Percentiles rank a stretch among this genome's conserved stretches.
phyloP scores from a whole-genome alignment of 345 rosid species.

The Linum tenue region DNA sequence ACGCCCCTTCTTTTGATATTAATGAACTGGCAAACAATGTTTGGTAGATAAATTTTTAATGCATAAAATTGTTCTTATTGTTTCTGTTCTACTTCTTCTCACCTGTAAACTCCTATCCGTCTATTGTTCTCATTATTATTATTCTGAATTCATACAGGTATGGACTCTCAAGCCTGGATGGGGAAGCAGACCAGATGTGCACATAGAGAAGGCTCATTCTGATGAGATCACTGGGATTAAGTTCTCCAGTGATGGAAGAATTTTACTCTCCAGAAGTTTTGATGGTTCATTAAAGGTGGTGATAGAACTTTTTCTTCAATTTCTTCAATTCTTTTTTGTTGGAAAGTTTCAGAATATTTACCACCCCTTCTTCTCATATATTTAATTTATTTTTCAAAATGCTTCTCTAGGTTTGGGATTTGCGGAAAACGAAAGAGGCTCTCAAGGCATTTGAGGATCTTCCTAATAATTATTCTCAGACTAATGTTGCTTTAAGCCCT shows the following conservation, averaged over 20 bases:
- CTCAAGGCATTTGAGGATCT: conserved; percentile 82
- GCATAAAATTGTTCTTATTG: background rate
- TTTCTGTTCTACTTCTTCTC: conserved; percentile 6
- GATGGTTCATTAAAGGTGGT: conserved; percentile 85
- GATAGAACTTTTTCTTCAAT: conserved; percentile 5
- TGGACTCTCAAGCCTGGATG: conserved; percentile 97
- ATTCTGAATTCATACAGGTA: conserved; percentile 32
- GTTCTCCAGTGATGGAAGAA: conserved; percentile 79
- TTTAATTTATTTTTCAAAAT: conserved; percentile 10
- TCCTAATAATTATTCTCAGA: conserved; percentile 82
- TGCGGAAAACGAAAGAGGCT: conserved; percentile 67
- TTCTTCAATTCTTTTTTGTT: conserved; percentile 3
- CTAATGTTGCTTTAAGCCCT: conserved; percentile 87
- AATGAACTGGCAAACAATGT: background rate
- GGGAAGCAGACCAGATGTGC: conserved; percentile 94
- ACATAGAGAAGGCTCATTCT: conserved; percentile 69
- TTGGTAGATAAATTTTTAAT: too few species aligned
- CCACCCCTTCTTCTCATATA: background rate
- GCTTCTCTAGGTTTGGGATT: conserved; percentile 75
- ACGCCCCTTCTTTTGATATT: background rate
- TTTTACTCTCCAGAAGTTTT: conserved; percentile 75
- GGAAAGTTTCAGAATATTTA: background rate
- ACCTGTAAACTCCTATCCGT: background rate
- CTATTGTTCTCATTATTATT: background rate
- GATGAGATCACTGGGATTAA: conserved; percentile 86